These are phyloP conservation scores for Ganoderma leucocontextum DNA, from an alignment of 1,284 basidiomycete genomes.

Conservation along the genomic window DNA sequence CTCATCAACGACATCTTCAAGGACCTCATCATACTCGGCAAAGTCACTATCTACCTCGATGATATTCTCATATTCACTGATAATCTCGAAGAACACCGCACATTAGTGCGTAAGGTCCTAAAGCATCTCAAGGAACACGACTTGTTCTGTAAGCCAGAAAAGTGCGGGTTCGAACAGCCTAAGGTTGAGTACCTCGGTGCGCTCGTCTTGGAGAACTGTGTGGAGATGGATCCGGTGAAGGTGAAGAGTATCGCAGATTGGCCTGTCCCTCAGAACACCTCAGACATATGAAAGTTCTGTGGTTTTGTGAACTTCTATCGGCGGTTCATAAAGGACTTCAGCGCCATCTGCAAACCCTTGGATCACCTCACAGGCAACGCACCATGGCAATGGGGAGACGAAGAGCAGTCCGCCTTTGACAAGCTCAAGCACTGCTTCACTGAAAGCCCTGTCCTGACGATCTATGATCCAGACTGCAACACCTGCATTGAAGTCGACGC, in stretches of 20 bases:
- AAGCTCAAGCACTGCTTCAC: too few relatives aligned
- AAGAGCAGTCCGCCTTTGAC: too few relatives aligned
- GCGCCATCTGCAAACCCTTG: constrained; percentile 43
- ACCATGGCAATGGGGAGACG: too few relatives aligned
- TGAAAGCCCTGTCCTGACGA: too few relatives aligned
- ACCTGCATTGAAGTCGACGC: too few relatives aligned
- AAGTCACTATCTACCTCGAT: too few relatives aligned
- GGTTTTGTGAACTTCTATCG: constrained; percentile 46
- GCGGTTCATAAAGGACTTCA: constrained; percentile 50
- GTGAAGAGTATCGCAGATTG: constrained; percentile 45
- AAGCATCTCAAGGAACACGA: constrained; percentile 36
- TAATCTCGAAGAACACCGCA: too few relatives aligned
- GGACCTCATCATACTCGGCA: too few relatives aligned
- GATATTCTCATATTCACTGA: too few relatives aligned
- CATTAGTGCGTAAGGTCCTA: constrained; percentile 38
- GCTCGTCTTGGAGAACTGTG: constrained; percentile 17
- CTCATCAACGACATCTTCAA: constrained; percentile 10
- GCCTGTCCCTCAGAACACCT: constrained; percentile 41
- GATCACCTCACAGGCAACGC: constrained; percentile 32
- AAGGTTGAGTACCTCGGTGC: constrained; percentile 29
- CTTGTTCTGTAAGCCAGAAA: constrained; percentile 33
- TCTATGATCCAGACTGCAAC: too few relatives aligned
- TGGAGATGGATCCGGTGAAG: constrained; percentile 50
- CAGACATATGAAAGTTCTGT: constrained; percentile 35
- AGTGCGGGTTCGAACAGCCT: constrained; percentile 42